phyloP scores from a whole-genome alignment of 192 early-diverging fungal genomes.

The Chytriomyces hyalinus region DNA sequence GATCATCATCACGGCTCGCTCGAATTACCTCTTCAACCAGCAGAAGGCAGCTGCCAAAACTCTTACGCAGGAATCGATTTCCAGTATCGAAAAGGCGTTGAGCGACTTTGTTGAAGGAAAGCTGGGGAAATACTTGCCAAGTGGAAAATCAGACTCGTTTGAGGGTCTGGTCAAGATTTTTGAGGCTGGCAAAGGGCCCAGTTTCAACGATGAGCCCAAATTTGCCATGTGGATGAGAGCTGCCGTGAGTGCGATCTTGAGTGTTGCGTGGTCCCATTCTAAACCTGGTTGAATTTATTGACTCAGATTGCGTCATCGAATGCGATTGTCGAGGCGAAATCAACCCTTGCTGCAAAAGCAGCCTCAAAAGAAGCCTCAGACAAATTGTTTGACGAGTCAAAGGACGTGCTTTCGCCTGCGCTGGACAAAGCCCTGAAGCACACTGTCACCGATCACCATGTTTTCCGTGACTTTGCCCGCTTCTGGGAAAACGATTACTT shows the following conservation, averaged over 20 bases:
- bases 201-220: slow-evolving; percentile 64
- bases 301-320: background rate
- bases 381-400: slow-evolving; percentile 55
- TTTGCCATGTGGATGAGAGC: slow-evolving; percentile 77
- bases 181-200: slow-evolving; percentile 16
- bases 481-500: slow-evolving; percentile 96
- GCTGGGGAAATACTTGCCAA: slow-evolving; percentile 23
- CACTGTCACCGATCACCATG: slow-evolving; percentile 82
- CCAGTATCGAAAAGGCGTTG: slow-evolving; percentile 66
- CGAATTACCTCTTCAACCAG: slow-evolving; percentile 75
- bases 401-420: slow-evolving; percentile 52
- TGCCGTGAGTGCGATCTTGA: slow-evolving; percentile 53
- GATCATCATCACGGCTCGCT: slow-evolving; percentile 87
- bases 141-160: slow-evolving; percentile 56
- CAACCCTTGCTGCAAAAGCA: background rate
- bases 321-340: slow-evolving; percentile 13
- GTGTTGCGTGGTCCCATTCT: background rate
- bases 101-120: slow-evolving; percentile 58
- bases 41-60: slow-evolving; percentile 43
- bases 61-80: slow-evolving; percentile 59
- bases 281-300: background rate
- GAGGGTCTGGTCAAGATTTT: slow-evolving; percentile 30
- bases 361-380: slow-evolving; percentile 21
- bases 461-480: slow-evolving; percentile 92
- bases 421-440: slow-evolving; percentile 22